Conservation (phyloP, 2,329 filamentous ascomycete genomes). For the Aspergillus glaucus region DNA sequence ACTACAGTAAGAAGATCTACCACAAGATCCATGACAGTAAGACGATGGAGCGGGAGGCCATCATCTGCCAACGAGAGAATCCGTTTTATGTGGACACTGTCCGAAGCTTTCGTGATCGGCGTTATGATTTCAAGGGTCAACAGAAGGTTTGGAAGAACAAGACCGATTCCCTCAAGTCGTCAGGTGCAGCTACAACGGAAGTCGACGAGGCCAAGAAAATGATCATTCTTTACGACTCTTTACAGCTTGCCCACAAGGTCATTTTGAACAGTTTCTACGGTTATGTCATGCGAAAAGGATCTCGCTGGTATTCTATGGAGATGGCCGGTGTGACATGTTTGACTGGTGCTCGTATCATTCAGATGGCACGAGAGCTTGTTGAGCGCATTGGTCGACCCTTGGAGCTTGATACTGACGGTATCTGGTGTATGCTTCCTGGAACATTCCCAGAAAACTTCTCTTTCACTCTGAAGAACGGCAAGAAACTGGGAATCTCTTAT, state of each 20-base stretch:
- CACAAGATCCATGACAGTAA: constrained; percentile 97
- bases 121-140: constrained; percentile 97
- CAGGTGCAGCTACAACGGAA: constrained; percentile 68
- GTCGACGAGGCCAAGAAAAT: constrained; percentile 97
- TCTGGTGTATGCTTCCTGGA: constrained; percentile 97
- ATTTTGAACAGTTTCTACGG: constrained; percentile 99
- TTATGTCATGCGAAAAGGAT: constrained; percentile 98
- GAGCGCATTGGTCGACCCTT: constrained; percentile 88
- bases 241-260: constrained; percentile 96
- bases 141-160: constrained; percentile 99
- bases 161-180: constrained; percentile 74
- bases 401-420: constrained; percentile 95
- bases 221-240: constrained; percentile 90
- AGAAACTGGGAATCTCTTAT: constrained; percentile 94
- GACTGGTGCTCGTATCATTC: constrained; percentile 93
- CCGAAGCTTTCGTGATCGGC: constrained; percentile 87
- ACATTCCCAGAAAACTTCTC: constrained; percentile 95
- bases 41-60: constrained; percentile 87
- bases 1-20: constrained; percentile 98
- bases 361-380: constrained; percentile 87
- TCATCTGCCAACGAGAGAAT: constrained; percentile 97
- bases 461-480: constrained; percentile 91
- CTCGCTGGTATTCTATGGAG: constrained; percentile 97
- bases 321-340: constrained; percentile 98
- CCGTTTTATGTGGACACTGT: constrained; percentile 98